Evolutionary conservation across 345 rosid genomes (phyloP).

Genomic region (Acer yangbiense): DNA sequence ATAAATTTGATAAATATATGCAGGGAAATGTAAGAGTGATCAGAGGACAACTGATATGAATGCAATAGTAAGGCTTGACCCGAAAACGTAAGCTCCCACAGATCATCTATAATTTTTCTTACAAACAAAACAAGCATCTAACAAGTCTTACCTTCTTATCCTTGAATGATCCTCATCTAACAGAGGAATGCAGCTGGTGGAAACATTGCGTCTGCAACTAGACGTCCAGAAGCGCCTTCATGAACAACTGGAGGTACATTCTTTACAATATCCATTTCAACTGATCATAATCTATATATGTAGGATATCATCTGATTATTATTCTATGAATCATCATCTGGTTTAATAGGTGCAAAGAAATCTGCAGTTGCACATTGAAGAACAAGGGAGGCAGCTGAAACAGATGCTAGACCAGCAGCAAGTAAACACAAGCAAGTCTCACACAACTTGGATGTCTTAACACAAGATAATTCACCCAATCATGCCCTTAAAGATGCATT

Average conservation of each 20-base stretch:
- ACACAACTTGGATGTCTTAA: not conserved
- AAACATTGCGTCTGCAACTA: slow-evolving; percentile 33
- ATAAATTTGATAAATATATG: too few species aligned
- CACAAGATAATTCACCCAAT: slow-evolving; percentile 2
- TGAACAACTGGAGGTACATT: slow-evolving; percentile 39
- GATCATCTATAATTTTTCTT: not conserved
- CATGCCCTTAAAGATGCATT: not conserved
- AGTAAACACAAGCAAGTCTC: slow-evolving; percentile 5
- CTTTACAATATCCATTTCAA: not conserved
- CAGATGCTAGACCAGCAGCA: slow-evolving; percentile 30
- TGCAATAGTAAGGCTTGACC: not conserved
- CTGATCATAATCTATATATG: not conserved
- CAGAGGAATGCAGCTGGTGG: slow-evolving; percentile 28
- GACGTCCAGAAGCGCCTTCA: slow-evolving; percentile 34
- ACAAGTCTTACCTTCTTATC: not conserved
- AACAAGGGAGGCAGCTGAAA: slow-evolving; percentile 35
- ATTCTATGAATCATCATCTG: not conserved
- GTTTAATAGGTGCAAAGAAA: slow-evolving; percentile 33
- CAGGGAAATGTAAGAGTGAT: slow-evolving; percentile 10
- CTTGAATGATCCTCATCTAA: not conserved
- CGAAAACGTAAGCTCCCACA: slow-evolving; percentile 2
- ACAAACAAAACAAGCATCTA: not conserved
- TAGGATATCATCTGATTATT: not conserved
- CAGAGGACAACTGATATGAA: not conserved
- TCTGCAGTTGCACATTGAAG: slow-evolving; percentile 36